These are phyloP conservation scores for Alternaria gaisen DNA, from an alignment of 2,329 filamentous ascomycete genomes.

Conservation along the genomic window DNA sequence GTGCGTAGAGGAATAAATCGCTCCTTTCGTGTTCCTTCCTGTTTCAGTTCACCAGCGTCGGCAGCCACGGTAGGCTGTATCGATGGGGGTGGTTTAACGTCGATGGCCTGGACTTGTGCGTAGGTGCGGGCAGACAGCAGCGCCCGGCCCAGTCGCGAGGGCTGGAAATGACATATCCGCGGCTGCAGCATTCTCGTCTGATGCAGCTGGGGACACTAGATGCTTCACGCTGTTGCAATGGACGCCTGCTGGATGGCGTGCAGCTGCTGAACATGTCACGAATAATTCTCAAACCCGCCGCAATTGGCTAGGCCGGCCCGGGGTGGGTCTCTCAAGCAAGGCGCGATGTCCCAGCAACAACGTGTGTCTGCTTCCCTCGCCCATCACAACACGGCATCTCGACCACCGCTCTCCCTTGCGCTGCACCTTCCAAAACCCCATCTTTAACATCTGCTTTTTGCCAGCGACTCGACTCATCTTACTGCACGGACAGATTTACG, in stretches of 20 bases:
- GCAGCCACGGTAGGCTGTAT: conserved; percentile 47
- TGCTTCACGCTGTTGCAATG: conserved; percentile 30
- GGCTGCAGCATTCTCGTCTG: conserved; percentile 68
- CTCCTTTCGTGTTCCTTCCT: conserved; percentile 42
- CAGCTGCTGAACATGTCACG: conserved; percentile 31
- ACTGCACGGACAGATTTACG: conserved; percentile 27
- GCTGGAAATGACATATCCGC: conserved; percentile 65
- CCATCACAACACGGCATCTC: conserved; percentile 27
- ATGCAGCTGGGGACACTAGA: conserved; percentile 22
- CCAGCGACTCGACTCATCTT: conserved; percentile 1
- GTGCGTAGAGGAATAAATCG: conserved; percentile 69
- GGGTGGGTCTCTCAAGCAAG: conserved; percentile 24
- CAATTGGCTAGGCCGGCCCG: conserved; percentile 34
- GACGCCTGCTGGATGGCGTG: conserved; percentile 28
- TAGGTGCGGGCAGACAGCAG: conserved; percentile 61
- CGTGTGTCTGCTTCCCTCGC: conserved; percentile 20
- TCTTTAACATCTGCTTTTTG: conserved; percentile 3
- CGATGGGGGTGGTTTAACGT: conserved; percentile 43
- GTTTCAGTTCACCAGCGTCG: conserved; percentile 32
- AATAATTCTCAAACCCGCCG: conserved; percentile 43
- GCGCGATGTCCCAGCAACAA: conserved; percentile 28
- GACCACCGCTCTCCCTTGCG: conserved; percentile 13
- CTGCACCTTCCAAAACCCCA: conserved; percentile 20
- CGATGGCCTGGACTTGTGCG: conserved; percentile 56
- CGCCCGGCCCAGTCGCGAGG: conserved; percentile 59